Conservation (phyloP, 306 rosid species). For the Cucumis hystrix region DNA sequence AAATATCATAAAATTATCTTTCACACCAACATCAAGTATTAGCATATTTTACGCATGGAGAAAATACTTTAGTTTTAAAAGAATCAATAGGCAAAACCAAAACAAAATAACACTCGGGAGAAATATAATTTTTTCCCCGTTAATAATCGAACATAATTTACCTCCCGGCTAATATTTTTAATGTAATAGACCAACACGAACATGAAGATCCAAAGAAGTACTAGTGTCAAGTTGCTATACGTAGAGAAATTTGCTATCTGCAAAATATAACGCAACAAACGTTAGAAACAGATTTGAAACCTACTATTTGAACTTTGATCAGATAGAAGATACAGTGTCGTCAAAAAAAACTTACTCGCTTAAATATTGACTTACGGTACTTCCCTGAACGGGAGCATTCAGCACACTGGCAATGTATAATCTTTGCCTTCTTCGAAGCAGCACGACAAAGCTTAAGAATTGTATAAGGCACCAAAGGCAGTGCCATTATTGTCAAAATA, state of each 20-base stretch:
- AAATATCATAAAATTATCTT: not conserved
- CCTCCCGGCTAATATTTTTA: constrained; percentile 76
- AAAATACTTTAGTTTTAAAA: not conserved
- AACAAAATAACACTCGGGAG: not conserved
- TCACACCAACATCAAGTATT: not conserved
- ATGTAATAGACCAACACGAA: constrained; percentile 75
- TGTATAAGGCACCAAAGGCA: constrained; percentile 85
- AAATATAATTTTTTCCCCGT: not conserved
- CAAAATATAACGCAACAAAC: constrained; percentile 14
- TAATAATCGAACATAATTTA: constrained; percentile 16
- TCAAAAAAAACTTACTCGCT: constrained; percentile 40
- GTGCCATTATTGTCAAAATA: constrained; percentile 90
- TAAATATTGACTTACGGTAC: constrained; percentile 74
- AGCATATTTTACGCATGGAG: not conserved
- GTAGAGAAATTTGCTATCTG: constrained; percentile 89
- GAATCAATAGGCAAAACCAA: not conserved
- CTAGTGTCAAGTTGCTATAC: constrained; percentile 55
- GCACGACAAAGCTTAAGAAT: constrained; percentile 61
- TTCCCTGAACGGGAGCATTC: constrained; percentile 80
- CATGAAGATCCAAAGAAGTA: constrained; percentile 85
- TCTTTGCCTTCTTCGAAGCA: constrained; percentile 73
- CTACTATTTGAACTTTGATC: not conserved
- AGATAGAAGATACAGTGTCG: not conserved
- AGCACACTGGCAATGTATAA: constrained; percentile 79
- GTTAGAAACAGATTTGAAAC: not conserved